These are phyloP conservation scores for Ceratocystis eucalypticola DNA, from an alignment of 2,329 filamentous ascomycete genomes.

Conservation along the genomic window DNA sequence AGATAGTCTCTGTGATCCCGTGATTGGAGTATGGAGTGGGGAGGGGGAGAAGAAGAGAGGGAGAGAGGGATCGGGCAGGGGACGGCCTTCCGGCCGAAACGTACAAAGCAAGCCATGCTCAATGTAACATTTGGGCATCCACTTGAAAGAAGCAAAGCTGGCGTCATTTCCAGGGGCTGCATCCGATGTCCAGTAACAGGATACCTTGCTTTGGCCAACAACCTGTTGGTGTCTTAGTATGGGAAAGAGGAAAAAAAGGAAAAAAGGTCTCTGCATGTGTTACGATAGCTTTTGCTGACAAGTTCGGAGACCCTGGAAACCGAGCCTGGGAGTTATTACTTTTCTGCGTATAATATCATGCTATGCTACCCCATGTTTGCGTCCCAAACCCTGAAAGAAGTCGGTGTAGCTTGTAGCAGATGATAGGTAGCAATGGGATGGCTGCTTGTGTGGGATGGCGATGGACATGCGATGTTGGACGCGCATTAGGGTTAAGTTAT, in stretches of 20 bases:
- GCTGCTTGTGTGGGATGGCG: neutral
- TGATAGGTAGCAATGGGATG: neutral
- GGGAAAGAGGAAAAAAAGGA: slow-evolving; percentile 14
- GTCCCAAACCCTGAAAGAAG: neutral
- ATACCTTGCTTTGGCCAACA: neutral
- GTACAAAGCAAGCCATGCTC: neutral
- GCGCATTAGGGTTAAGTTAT: neutral
- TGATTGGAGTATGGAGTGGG: neutral
- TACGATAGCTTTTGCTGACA: neutral
- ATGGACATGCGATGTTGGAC: neutral
- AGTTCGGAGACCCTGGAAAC: neutral
- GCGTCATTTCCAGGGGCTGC: slow-evolving; percentile 27
- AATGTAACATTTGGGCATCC: neutral
- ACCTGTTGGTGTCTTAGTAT: neutral
- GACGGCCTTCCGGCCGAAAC: neutral
- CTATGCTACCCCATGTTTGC: neutral
- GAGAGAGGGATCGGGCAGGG: neutral
- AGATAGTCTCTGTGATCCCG: neutral
- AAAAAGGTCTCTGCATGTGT: slow-evolving; percentile 1
- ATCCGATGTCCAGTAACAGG: slow-evolving; percentile 20
- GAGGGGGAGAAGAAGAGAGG: neutral
- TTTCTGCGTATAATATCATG: neutral
- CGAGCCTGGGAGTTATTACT: neutral
- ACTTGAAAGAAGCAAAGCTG: neutral
- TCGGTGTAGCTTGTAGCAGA: neutral